Conservation (phyloP, 192 early-diverging fungal genomes). For the Coemansia sp. region DNA sequence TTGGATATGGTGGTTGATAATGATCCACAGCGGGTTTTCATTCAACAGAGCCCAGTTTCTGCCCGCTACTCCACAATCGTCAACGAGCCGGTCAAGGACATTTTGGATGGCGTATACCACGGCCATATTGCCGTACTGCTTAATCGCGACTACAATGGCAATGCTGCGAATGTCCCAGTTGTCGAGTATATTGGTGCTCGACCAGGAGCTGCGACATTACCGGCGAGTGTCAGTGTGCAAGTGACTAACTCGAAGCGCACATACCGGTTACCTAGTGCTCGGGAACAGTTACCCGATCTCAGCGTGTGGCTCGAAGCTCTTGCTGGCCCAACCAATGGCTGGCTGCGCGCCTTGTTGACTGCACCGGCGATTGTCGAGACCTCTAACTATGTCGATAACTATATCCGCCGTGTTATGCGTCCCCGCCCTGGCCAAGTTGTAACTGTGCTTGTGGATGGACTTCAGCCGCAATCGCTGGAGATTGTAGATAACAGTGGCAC, state of each 20-base stretch:
- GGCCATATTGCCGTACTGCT: slow-evolving; percentile 78
- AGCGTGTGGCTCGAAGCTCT: slow-evolving; percentile 70
- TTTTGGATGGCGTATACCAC: slow-evolving; percentile 81
- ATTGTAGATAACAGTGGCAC: slow-evolving; percentile 56
- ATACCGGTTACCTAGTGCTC: slow-evolving; percentile 1
- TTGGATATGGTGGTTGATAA: slow-evolving; percentile 80
- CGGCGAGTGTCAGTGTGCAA: not conserved
- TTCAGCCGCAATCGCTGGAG: not conserved
- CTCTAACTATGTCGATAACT: slow-evolving; percentile 64
- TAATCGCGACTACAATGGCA: slow-evolving; percentile 68
- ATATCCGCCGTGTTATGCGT: slow-evolving; percentile 62
- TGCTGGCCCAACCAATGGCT: slow-evolving; percentile 68
- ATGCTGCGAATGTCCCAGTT: slow-evolving; percentile 65
- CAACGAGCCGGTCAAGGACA: slow-evolving; percentile 87
- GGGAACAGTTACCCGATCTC: slow-evolving; percentile 16
- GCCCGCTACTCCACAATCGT: slow-evolving; percentile 72
- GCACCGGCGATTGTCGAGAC: slow-evolving; percentile 75
- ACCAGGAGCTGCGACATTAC: not conserved
- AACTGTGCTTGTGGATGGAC: not conserved
- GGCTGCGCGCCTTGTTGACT: slow-evolving; percentile 81
- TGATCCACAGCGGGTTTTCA: slow-evolving; percentile 80
- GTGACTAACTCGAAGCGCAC: not conserved
- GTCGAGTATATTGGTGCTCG: slow-evolving; percentile 70
- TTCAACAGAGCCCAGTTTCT: slow-evolving; percentile 89
- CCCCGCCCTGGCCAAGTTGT: slow-evolving; percentile 61